A percentile compares a stretch with the other conserved stretches of the same genome.
Conservation (phyloP, 176 grass and related monocot species). For the Zea luxurians region DNA sequence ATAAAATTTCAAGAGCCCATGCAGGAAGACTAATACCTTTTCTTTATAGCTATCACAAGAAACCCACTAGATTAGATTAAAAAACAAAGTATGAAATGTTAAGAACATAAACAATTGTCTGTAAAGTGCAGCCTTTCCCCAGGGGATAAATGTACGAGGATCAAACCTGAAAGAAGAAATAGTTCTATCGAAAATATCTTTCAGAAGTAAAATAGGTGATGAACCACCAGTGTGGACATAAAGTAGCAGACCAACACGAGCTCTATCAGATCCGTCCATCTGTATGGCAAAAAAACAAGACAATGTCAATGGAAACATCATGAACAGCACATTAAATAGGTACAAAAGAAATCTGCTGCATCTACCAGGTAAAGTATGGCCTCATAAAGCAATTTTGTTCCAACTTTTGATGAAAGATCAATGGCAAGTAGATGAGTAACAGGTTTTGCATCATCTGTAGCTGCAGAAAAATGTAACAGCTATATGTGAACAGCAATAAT, state of each 20-base stretch:
- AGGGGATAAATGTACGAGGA: neutral
- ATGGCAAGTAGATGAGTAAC: slow-evolving; percentile 91
- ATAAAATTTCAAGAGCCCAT: slow-evolving; percentile 71
- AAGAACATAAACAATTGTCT: slow-evolving; percentile 21
- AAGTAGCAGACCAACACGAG: slow-evolving; percentile 81
- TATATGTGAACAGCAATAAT: slow-evolving; percentile 35
- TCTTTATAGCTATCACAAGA: slow-evolving; percentile 70
- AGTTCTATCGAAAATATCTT: slow-evolving; percentile 77
- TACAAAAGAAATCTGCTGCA: slow-evolving; percentile 16
- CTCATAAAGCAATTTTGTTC: slow-evolving; percentile 75
- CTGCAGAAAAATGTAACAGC: slow-evolving; percentile 55
- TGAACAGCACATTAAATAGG: slow-evolving; percentile 28
- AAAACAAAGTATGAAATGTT: slow-evolving; percentile 17
- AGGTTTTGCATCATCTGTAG: slow-evolving; percentile 72
- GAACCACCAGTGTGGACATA: slow-evolving; percentile 46
- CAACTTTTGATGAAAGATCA: slow-evolving; percentile 71
- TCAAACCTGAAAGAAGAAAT: slow-evolving; percentile 70
- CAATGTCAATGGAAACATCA: slow-evolving; percentile 32
- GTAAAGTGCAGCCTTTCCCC: neutral
- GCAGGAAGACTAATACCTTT: slow-evolving; percentile 76
- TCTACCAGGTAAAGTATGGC: slow-evolving; percentile 85
- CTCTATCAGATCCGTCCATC: slow-evolving; percentile 67
- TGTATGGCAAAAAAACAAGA: slow-evolving; percentile 47
- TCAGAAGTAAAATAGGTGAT: slow-evolving; percentile 61
- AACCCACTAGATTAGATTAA: slow-evolving; percentile 35